Evolutionary conservation across 371 early-diverging fungal genomes (phyloP), one percentile per base, ranked within the genome.

Genomic region (Apophysomyces trapeziformis): DNA sequence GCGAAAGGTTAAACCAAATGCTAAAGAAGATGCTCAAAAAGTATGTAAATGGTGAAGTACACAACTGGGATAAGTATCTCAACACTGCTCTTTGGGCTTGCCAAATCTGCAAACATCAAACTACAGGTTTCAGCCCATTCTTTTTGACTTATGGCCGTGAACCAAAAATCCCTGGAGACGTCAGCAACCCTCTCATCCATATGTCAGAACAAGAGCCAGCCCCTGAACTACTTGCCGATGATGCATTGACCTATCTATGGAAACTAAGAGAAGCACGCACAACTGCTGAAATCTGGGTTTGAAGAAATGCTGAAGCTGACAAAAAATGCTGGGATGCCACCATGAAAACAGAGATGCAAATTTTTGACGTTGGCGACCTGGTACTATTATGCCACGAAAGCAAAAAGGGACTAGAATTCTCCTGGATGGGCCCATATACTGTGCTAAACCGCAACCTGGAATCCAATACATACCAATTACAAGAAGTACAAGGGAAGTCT

Each of bases 291-390:
- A 50, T 38, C 12, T 13, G 63, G 1, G 9, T 69, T 39, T 65
- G 61, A 37, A 43, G 56, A 0, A 60, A 47, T 21, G 61, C 63
- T 13, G 58, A 54, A 7, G 32, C 57, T 12, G 75, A 75, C 59
- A 71, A 75, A 56, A 66, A 18, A 13, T 16, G 64, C 0, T 75
- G 72, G 72, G 71, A 71, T 64, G 50, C 66, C 0, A 11, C 32
- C 1, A 56, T 71, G 21, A 21, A 21, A 4, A 58, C 61, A 21
- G 41, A 16, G 13, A 21, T 1, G 21, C 63, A 61, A 36, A 16
- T 16, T 0, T 69, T 65, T 14, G 9, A 61, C 0, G 16, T 66
- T 63, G 66, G 66, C 26, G 66, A 70, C 38, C 47, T 44, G 11
- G 70, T 70, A 0, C 45, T 65, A 11, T n/a, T 70, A 44, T 54